These are phyloP conservation scores for Schizonepeta tenuifolia DNA, from an alignment of 257 asterid genomes.

Conservation along the genomic window DNA sequence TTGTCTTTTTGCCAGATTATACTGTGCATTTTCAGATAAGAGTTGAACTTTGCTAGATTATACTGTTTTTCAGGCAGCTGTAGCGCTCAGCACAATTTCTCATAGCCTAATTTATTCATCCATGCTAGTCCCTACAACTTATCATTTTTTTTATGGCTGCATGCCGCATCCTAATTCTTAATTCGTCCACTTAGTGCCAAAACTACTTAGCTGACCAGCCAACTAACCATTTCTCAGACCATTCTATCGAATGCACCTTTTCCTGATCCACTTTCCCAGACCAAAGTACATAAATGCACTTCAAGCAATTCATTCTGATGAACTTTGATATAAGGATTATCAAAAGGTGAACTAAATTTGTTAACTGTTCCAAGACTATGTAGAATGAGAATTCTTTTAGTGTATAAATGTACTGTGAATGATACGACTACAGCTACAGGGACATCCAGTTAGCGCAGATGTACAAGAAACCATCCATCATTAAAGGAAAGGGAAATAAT, in stretches of 20 bases:
- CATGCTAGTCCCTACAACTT: not conserved
- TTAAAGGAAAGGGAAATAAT: constrained; percentile 3
- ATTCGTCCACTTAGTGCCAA: not conserved
- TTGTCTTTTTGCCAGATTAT: not conserved
- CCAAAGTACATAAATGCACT: not conserved
- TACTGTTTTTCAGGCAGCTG: constrained; percentile 1
- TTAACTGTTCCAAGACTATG: not conserved
- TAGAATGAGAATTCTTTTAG: not conserved
- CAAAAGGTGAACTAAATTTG: constrained; percentile 10
- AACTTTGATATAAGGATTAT: constrained; percentile 11
- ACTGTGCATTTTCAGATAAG: too few relatives aligned
- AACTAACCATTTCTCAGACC: not conserved
- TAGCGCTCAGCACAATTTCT: not conserved
- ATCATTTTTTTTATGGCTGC: not conserved
- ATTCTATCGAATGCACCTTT: not conserved
- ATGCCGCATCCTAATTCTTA: not conserved
- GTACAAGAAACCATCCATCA: not conserved
- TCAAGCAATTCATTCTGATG: constrained; percentile 1
- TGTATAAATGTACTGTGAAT: not conserved
- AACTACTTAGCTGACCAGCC: constrained; percentile 3
- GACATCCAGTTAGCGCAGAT: constrained; percentile 2
- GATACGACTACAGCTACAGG: constrained; percentile 8
- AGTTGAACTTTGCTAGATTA: not conserved
- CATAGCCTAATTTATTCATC: not conserved
- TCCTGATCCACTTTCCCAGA: constrained; percentile 1